Evolutionary conservation across 164 flowering plant genomes (phyloP).

Genomic region (Berberis vulgaris): DNA sequence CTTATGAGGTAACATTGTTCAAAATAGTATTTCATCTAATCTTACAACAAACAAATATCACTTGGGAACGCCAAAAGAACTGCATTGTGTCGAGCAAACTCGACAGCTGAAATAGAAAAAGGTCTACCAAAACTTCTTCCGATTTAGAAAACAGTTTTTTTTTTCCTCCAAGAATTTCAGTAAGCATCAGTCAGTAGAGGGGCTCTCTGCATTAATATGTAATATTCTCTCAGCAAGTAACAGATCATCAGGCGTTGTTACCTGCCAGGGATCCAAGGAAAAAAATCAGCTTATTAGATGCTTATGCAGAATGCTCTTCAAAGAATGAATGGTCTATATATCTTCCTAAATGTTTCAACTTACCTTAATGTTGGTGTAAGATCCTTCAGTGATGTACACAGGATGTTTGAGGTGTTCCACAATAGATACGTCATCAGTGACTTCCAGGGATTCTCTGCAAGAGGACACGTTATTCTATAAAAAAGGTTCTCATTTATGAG

Average conservation of each 20-base stretch:
- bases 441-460: slow-evolving; percentile 74
- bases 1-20: too few relatives aligned
- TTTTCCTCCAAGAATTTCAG: too few relatives aligned
- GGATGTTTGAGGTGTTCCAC: slow-evolving; percentile 83
- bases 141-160: too few relatives aligned
- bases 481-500: background rate
- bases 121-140: too few relatives aligned
- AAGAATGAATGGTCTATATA: background rate
- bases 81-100: too few relatives aligned
- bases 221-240: slow-evolving; percentile 77
- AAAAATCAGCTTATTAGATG: background rate
- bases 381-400: slow-evolving; percentile 77
- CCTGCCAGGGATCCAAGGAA: slow-evolving; percentile 32
- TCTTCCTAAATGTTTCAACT: background rate
- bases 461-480: background rate
- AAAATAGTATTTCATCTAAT: too few relatives aligned
- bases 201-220: slow-evolving; percentile 14
- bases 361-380: slow-evolving; percentile 89
- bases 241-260: slow-evolving; percentile 84
- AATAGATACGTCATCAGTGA: slow-evolving; percentile 84
- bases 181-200: too few relatives aligned
- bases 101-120: too few relatives aligned
- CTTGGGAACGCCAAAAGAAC: too few relatives aligned
- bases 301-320: background rate
- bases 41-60: too few relatives aligned